Percentiles rank a stretch among this genome's conserved stretches.
Conservation (phyloP, 257 asterid species). For the Anisodus tanguticus region DNA sequence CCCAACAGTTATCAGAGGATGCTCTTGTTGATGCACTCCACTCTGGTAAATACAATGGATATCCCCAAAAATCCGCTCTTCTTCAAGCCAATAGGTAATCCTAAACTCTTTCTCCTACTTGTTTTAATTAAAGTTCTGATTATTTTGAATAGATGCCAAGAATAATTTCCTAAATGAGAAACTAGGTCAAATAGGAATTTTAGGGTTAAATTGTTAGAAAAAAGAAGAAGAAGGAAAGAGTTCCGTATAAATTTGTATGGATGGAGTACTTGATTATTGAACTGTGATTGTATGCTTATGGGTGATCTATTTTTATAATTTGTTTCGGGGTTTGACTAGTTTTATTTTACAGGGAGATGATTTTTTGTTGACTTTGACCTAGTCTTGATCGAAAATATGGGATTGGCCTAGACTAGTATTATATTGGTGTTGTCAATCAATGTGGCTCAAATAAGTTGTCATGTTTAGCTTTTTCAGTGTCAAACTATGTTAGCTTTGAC, state of each 20-base stretch:
- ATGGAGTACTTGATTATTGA: background rate
- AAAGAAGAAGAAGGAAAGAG: background rate
- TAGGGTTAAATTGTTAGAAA: background rate
- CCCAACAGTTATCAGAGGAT: constrained; percentile 41
- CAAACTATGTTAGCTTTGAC: too few relatives aligned
- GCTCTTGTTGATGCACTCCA: constrained; percentile 54
- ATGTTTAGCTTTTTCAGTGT: too few relatives aligned
- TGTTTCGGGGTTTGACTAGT: background rate
- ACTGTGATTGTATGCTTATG: background rate
- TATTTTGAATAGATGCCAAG: background rate
- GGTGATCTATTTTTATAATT: background rate
- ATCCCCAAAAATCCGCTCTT: constrained; percentile 46
- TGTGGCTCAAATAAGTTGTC: too few relatives aligned
- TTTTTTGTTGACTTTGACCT: background rate
- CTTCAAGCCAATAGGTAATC: constrained; percentile 55
- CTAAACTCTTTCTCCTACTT: background rate
- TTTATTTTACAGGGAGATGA: background rate
- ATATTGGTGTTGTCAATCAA: background rate
- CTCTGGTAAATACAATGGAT: constrained; percentile 58
- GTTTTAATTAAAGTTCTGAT: background rate
- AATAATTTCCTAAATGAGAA: too few relatives aligned
- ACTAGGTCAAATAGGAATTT: background rate
- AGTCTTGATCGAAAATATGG: background rate
- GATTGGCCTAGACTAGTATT: background rate
- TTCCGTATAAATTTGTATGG: background rate